Evolutionary conservation across 2,329 filamentous ascomycete genomes (phyloP), one percentile per base, ranked within the genome.

Genomic region (Colletotrichum sp.): DNA sequence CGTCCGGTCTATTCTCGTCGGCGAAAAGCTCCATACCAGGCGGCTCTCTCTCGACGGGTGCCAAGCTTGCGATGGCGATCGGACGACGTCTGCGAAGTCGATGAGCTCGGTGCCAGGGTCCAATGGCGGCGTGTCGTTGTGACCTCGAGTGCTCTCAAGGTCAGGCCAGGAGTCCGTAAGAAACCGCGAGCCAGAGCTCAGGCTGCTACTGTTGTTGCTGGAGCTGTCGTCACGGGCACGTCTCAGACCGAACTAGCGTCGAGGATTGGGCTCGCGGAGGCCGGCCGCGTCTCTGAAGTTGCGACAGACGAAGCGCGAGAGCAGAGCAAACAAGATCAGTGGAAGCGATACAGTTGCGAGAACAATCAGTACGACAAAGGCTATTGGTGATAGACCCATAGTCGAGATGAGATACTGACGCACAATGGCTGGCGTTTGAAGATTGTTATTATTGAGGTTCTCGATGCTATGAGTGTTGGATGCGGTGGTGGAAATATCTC

Each of bases 121-220:
- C 18, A 26, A 76, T 59, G 60, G 34, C 30, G 24, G 70, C 71
- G 30, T 69, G 63, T 26, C 28, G 71, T 32, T 39, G 60, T 55
- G n/a, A 52, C 63, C 30, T 32, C 59, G 28, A 18, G 62, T 36
- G 65, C 82, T 84, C 80, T 83, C 83, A 18, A 85, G 80, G 63
- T 85, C 84, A 62, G 76, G 77, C 82, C 83, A 85, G 10, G 82
- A 83, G 75, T 86, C 84, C 21, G 34, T 39, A 28, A 32, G 57
- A 16, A 16, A 21, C n/a, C 71, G 71, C 26, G 65, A 36, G 44
- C 49, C 49, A 24, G n/a, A 64, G 6, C 32, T 13, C 26, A 76
- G 39, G 63, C 64, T 76, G 44, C 65, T 55, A 15, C 34, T 28
- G 52, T n/a, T 24, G 26, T 32, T 21, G 26, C 26, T 32, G 64